Evolutionary conservation across 2,329 filamentous ascomycete species (phyloP).

Genomic region (Stagonosporopsis vannaccii): DNA sequence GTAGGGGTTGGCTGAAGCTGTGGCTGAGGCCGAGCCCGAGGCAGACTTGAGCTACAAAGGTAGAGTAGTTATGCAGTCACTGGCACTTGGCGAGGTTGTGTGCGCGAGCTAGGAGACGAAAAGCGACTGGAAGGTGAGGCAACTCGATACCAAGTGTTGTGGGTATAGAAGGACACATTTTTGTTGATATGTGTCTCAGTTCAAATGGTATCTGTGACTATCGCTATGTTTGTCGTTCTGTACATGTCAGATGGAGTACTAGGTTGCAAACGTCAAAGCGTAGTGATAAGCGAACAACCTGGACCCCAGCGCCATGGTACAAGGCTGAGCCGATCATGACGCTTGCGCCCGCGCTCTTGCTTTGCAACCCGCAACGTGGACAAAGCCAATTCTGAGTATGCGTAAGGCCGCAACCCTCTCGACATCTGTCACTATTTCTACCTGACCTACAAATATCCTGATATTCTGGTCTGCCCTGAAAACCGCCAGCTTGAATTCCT

Average conservation of each 20-base stretch:
- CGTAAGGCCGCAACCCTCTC: neutral
- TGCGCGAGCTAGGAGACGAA: neutral
- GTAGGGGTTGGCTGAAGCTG: slow-evolving; percentile 18
- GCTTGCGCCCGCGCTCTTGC: slow-evolving; percentile 21
- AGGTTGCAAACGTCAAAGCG: slow-evolving; percentile 7
- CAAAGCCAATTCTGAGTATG: slow-evolving; percentile 6
- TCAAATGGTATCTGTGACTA: neutral
- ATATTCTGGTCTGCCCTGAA: neutral
- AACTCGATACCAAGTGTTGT: slow-evolving; percentile 3
- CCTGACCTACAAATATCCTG: neutral
- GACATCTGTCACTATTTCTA: neutral
- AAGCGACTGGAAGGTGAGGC: neutral
- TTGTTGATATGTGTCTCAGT: neutral
- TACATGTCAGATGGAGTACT: neutral
- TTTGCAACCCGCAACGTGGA: slow-evolving; percentile 22
- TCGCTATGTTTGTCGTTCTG: neutral
- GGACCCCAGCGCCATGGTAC: slow-evolving; percentile 8
- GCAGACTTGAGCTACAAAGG: neutral
- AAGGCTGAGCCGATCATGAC: slow-evolving; percentile 16
- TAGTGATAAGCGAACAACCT: slow-evolving; percentile 11
- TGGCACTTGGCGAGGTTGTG: neutral
- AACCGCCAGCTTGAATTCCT: neutral
- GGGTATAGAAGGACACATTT: slow-evolving; percentile 7
- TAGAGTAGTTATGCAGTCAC: neutral
- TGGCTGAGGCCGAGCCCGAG: too few relatives aligned